Evolutionary conservation across 2,329 filamentous ascomycete genomes (phyloP), one percentile per base, ranked within the genome.

Genomic region (Exophiala sideris): DNA sequence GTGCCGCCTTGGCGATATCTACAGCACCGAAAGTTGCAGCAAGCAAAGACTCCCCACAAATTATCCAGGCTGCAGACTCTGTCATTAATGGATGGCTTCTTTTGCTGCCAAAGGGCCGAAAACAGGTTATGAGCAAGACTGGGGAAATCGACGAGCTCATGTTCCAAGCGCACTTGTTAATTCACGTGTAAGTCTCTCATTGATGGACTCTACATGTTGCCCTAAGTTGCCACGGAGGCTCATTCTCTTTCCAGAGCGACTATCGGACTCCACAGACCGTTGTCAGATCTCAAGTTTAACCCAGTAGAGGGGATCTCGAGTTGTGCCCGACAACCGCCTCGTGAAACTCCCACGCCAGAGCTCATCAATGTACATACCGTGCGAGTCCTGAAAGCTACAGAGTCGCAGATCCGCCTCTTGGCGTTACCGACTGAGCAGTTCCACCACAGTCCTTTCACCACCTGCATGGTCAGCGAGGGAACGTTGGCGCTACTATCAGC

Each of bases 161-260:
- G 71, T 95, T 96, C 72, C 89, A 95, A 68, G 91, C 89, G 1
- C 86, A 89, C 59, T 92, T 95, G 83, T 88, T 95, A 64, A 77
- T 80, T 48, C 75, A 81, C 21, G 54, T 47, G 54, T 57, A 50
- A 57, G 54, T 53, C 29, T 41, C 20, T 34, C 34, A 8, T 44
- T 24, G 5, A 21, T 14, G 11, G 29, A 18, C 33, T 48, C 45
- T 21, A 34, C 24, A 18, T 18, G 16, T 18, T 18, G 16, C 16
- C 16, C 16, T 18, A 18, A 18, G 16, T 18, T 18, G 16, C 16
- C 16, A 18, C 16, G 16, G 16, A 18, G 16, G 16, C 20, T 6
- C 35, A 8, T 6, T 34, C 20, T 50, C 7, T 40, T 32, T 42
- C 9, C 50, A 74, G 71, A 9, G 58, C 68, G 10, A 68, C 62